These are phyloP conservation scores for Yarrowia galli DNA, from an alignment of 1,139 yeast species.

Conservation along the genomic window DNA sequence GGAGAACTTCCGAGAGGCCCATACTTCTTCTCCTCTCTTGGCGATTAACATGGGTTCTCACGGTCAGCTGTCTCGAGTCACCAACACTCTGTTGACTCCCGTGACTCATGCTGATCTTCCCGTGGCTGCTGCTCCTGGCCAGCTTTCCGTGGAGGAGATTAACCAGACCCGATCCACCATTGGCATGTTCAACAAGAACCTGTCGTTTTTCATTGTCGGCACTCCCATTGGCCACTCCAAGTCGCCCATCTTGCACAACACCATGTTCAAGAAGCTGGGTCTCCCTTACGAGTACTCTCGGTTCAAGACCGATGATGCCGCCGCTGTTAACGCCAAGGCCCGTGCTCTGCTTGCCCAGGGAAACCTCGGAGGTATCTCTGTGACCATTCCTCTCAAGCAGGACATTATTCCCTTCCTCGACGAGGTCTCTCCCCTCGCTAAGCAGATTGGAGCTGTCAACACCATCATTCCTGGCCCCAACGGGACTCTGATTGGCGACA, in stretches of 20 bases:
- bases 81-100: constrained; percentile 81
- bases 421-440: constrained; percentile 70
- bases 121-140: constrained; percentile 78
- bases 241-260: constrained; percentile 84
- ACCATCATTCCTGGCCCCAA: constrained; percentile 69
- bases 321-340: constrained; percentile 56
- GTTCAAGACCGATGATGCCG: constrained; percentile 72
- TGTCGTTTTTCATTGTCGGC: constrained; percentile 76
- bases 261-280: constrained; percentile 74
- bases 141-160: constrained; percentile 62
- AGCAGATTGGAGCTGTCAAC: constrained; percentile 88
- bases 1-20: constrained; percentile 67
- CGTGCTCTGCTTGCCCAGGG: constrained; percentile 56
- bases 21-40: constrained; percentile 65
- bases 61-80: constrained; percentile 81
- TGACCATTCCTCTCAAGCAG: constrained; percentile 87
- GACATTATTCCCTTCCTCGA: constrained; percentile 73
- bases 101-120: constrained; percentile 75
- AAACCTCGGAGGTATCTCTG: constrained; percentile 85
- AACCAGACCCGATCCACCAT: constrained; percentile 64
- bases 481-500: constrained; percentile 76
- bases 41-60: constrained; percentile 80
- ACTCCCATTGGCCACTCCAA: constrained; percentile 84
- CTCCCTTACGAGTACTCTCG: constrained; percentile 76
- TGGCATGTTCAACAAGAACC: constrained; percentile 66